Conservation (phyloP, 202 grass and related monocot genomes). For the Setaria viridis region DNA sequence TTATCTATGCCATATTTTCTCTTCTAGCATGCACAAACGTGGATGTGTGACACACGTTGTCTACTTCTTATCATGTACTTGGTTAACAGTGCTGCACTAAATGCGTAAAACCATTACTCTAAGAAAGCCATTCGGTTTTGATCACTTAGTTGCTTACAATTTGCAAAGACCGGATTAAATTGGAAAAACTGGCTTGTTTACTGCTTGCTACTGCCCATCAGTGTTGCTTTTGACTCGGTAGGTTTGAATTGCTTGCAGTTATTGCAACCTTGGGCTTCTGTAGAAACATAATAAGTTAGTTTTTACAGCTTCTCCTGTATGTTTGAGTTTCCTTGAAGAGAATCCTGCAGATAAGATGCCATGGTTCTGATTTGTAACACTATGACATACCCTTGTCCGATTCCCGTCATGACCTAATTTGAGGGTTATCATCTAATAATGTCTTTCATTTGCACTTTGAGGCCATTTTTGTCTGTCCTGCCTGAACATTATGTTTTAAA, state of each 20-base stretch:
- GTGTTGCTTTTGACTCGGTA: slow-evolving; percentile 27
- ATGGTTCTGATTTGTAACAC: background rate
- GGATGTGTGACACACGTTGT: background rate
- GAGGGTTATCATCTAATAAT: background rate
- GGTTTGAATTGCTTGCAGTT: background rate
- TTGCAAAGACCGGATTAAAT: background rate
- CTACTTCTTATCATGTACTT: background rate
- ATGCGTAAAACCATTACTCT: background rate
- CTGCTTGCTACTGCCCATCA: background rate
- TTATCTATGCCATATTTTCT: slow-evolving; percentile 8
- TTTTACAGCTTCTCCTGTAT: background rate
- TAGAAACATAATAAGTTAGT: background rate
- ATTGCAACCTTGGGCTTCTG: background rate
- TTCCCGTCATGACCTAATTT: background rate
- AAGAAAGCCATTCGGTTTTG: background rate
- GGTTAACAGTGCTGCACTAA: background rate
- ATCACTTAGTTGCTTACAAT: slow-evolving; percentile 14
- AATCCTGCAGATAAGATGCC: slow-evolving; percentile 2
- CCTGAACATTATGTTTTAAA: background rate
- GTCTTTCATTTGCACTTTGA: background rate
- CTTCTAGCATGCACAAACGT: background rate
- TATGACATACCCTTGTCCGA: background rate
- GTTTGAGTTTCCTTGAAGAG: slow-evolving; percentile 9
- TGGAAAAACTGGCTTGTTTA: background rate
- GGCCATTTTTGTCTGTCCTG: background rate